Evolutionary conservation across 495 filamentous ascomycete species (phyloP), one percentile per base, ranked within the genome.

Genomic region (Cercophora sp.): DNA sequence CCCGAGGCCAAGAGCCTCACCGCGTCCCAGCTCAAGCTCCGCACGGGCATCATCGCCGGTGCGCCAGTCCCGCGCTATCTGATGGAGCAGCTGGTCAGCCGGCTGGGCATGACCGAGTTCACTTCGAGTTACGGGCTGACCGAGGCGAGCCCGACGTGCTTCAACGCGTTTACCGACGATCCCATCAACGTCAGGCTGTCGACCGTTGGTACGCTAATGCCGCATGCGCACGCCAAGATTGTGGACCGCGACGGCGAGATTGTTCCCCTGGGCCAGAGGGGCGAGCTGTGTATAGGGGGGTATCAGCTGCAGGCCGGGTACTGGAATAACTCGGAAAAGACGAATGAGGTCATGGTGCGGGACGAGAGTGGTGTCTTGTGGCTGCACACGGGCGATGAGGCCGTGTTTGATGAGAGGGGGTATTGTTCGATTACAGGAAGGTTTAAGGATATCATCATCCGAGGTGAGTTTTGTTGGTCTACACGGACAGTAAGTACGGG

Each of bases 51-150:
- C 48, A 79, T 85, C 32, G 85, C 84, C 1, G 85, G 85, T 2
- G 80, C 82, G 0, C 85, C 84, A 0, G 85, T 87, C 2, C 83
- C 84, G 11, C 68, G 75, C 0, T 75, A 78, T 18, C 67, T 87
- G 25, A 87, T 87, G 83, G 79, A 84, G 61, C 68, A 74, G 4
- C 64, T 87, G 18, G 74, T 85, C 0, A 65, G 70, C 8, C 75
- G 78, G 29, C 66, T 87, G 37, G 82, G 83, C 44, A 86, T 87
- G 82, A 73, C 65, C 4, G 82, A 86, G 64, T 85, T 84, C 58
- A 87, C 84, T 2, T 82, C 76, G 56, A 84, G 79, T 58, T 88
- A 87, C 56, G 85, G 83, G 13, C 76, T 88, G n/a, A 88, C 85
- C 1, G 85, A 88, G 69, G 81, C 84, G 10, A 81, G 77, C 0